Base-by-base conservation (phyloP, 352 stramenopile genomes). In the Phytophthora sansomeana region DNA sequence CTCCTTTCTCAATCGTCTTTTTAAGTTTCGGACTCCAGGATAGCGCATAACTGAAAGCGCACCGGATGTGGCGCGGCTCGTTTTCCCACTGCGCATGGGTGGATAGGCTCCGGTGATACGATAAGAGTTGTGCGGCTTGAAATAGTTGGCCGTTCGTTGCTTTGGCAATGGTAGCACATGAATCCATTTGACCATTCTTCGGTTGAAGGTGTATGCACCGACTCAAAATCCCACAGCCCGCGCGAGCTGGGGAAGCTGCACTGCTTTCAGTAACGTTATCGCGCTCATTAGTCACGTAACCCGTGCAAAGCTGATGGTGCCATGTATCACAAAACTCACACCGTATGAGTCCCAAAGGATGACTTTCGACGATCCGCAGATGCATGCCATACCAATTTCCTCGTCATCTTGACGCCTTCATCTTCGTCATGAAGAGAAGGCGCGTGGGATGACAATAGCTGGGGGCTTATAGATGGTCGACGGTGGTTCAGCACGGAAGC, bases 61-160 rank as follows among this genome's bases (percentile, higher is more conserved):
- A 1, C 74, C 64, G 75, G 11, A 95, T 87, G 66, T 98, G 93
- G 6, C 82, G 75, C 47, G 79, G 82, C 65, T 98, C 95, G 3
- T 72, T 69, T 32, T 91, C 70, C 95, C 95, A 98, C 67, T 98
- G 95, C 32, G 82, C 67, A 39, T 96, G n/a, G n/a, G n/a, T n/a
- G 69, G 60, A 98, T 98, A 17, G 94, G 80, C 52, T 92, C 76
- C 3, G 95, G 95, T 2, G 90, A 97, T 1, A 98, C 91, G 44
- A 98, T 98, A n/a, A 98, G 71, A 21, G 93, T 98, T 9, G 90
- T 89, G 66, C 89, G 85, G 67, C 75, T 80, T 4, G 71, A 43
- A 17, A 88, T 74, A 24, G 60, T 50, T 28, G 81, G 62, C 5
- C 70, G 60, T 28, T 88, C 63, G 21, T 67, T 55, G 5, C 72